phyloP scores from a whole-genome alignment of 441 rosid species.

The Breynia disticha region DNA sequence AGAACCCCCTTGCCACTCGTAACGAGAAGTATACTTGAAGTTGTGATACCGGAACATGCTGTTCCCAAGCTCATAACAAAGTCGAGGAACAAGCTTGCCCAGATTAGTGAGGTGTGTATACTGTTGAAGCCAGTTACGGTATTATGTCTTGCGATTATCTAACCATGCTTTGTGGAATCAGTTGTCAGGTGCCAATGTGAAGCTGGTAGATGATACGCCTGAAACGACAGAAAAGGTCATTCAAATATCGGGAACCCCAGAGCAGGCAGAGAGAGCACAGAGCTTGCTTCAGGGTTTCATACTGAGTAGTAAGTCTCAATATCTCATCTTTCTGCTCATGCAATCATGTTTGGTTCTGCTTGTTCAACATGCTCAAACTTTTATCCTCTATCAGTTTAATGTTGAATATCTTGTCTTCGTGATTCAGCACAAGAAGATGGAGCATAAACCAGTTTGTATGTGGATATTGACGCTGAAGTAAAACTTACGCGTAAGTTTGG shows the following conservation, averaged over 20 bases:
- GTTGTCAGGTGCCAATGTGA: slow-evolving; percentile 89
- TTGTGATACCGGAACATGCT: slow-evolving; percentile 75
- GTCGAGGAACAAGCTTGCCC: slow-evolving; percentile 81
- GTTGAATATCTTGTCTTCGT: slow-evolving; percentile 1
- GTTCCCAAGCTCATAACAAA: slow-evolving; percentile 82
- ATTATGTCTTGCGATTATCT: not conserved
- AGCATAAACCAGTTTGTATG: slow-evolving; percentile 22
- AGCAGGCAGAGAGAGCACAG: slow-evolving; percentile 92
- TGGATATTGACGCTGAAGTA: not conserved
- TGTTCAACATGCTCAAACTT: not conserved
- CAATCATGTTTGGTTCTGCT: not conserved
- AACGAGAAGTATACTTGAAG: slow-evolving; percentile 86
- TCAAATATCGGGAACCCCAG: slow-evolving; percentile 80
- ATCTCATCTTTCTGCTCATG: not conserved
- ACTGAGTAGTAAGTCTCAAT: slow-evolving; percentile 68
- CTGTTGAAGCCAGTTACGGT: slow-evolving; percentile 3
- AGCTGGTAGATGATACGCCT: slow-evolving; percentile 61
- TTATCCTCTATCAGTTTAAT: not conserved
- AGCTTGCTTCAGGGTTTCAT: slow-evolving; percentile 95
- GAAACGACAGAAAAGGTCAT: slow-evolving; percentile 61
- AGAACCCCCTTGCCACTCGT: slow-evolving; percentile 73
- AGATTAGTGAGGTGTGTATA: slow-evolving; percentile 74
- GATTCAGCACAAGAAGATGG: slow-evolving; percentile 77
- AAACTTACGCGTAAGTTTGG: not conserved
- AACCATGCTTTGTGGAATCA: slow-evolving; percentile 21